Evolutionary conservation across 2,329 filamentous ascomycete genomes (phyloP).

Genomic region (Lithohypha guttulata): DNA sequence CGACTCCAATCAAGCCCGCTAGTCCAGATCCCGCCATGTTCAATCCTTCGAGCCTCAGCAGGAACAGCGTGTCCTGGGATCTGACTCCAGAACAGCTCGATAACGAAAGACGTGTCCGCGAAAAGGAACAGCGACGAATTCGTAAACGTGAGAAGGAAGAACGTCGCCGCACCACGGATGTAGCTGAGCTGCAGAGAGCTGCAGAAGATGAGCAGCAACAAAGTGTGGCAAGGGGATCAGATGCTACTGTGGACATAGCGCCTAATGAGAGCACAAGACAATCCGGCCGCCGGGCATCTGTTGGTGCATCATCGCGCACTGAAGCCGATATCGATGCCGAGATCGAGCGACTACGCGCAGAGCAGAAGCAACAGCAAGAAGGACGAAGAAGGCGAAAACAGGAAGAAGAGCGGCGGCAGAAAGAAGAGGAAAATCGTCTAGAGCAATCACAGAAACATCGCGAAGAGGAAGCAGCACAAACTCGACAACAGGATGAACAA

Average conservation of each 20-base stretch:
- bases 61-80: slow-evolving; percentile 47
- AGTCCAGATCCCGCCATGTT: slow-evolving; percentile 26
- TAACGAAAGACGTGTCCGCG: slow-evolving; percentile 31
- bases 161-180: slow-evolving; percentile 11
- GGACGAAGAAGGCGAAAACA: slow-evolving; percentile 9
- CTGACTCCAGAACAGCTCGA: slow-evolving; percentile 46
- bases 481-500: not conserved
- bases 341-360: slow-evolving; percentile 17
- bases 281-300: slow-evolving; percentile 3
- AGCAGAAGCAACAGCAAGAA: slow-evolving; percentile 14
- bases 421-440: slow-evolving; percentile 21
- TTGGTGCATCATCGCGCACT: slow-evolving; percentile 9
- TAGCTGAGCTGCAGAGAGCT: slow-evolving; percentile 11
- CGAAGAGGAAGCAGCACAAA: not conserved
- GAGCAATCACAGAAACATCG: not conserved
- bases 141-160: slow-evolving; percentile 18
- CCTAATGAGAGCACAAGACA: not conserved
- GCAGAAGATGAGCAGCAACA: slow-evolving; percentile 2
- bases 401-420: slow-evolving; percentile 11
- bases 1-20: slow-evolving; percentile 6
- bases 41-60: slow-evolving; percentile 35
- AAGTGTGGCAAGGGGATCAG: not conserved
- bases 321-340: slow-evolving; percentile 21
- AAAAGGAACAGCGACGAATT: slow-evolving; percentile 21
- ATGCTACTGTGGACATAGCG: not conserved